Conservation (phyloP, 805 yeast species). For the Lipomyces sp. region DNA sequence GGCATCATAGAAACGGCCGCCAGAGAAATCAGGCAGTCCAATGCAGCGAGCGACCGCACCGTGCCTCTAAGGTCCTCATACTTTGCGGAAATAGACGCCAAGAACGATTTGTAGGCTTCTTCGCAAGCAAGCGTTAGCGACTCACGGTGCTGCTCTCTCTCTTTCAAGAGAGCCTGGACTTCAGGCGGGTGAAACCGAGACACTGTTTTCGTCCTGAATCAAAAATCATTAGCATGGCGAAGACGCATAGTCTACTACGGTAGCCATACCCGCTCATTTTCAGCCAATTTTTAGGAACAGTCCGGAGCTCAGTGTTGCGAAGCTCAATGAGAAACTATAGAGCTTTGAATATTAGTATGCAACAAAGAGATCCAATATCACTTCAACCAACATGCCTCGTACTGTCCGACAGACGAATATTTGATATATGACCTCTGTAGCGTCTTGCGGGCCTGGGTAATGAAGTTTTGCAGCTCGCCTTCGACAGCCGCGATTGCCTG, state of each 20-base stretch:
- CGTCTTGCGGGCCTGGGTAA: conserved; percentile 45
- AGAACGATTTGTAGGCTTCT: conserved; percentile 44
- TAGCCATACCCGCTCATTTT: conserved; percentile 56
- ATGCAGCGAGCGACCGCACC: conserved; percentile 48
- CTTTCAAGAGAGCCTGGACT: conserved; percentile 49
- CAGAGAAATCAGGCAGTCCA: conserved; percentile 68
- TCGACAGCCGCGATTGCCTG: conserved; percentile 45
- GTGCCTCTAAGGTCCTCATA: conserved; percentile 43
- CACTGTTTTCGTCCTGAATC: conserved; percentile 50
- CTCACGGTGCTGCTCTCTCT: conserved; percentile 60
- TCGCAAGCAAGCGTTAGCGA: conserved; percentile 48
- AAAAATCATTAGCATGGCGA: neutral
- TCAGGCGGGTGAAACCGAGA: conserved; percentile 71
- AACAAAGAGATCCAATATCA: too few relatives aligned
- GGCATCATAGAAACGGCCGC: conserved; percentile 55
- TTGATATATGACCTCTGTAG: conserved; percentile 45
- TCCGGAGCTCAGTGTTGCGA: conserved; percentile 52
- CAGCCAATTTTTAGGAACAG: conserved; percentile 72
- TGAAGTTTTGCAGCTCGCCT: conserved; percentile 49
- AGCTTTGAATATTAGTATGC: neutral
- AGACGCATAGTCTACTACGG: too few relatives aligned
- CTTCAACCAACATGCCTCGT: conserved; percentile 40
- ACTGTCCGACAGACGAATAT: conserved; percentile 56
- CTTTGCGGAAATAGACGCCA: conserved; percentile 42
- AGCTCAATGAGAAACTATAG: conserved; percentile 78